Conservation (phyloP, 2,329 filamentous ascomycete species). For the Alternaria viburni region DNA sequence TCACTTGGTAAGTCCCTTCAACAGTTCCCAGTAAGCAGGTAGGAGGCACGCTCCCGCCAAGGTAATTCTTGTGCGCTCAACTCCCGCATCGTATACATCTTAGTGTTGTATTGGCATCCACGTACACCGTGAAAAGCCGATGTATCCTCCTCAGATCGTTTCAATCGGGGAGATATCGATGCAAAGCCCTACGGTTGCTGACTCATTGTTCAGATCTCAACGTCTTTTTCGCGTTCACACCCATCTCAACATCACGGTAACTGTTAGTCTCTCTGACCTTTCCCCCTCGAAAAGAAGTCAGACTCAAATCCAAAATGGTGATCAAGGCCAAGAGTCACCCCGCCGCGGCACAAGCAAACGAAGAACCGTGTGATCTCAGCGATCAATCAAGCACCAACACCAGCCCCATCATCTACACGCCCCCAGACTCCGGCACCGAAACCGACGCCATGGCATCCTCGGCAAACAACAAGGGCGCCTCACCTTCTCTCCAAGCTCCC, state of each 20-base stretch:
- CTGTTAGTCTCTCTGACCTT: not conserved
- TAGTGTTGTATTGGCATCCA: not conserved
- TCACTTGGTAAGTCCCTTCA: not conserved
- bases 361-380: not conserved
- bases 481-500: not conserved
- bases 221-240: not conserved
- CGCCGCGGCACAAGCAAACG: not conserved
- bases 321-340: not conserved
- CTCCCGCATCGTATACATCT: not conserved
- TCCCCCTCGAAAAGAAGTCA: not conserved
- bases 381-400: not conserved
- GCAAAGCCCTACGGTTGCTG: not conserved
- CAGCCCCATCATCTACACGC: constrained; percentile 10
- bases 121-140: not conserved
- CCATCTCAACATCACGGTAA: not conserved
- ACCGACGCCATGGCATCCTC: constrained; percentile 5
- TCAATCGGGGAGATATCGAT: rapidly evolving
- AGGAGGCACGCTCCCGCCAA: not conserved
- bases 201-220: not conserved
- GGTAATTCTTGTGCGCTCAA: not conserved
- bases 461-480: not conserved
- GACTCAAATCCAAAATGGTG: constrained; percentile 1
- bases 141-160: not conserved
- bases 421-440: not conserved
- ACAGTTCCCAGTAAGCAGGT: not conserved